These are phyloP conservation scores for Dothidotthia symphoricarpi DNA, from an alignment of 2,329 filamentous ascomycete species.

Conservation along the genomic window DNA sequence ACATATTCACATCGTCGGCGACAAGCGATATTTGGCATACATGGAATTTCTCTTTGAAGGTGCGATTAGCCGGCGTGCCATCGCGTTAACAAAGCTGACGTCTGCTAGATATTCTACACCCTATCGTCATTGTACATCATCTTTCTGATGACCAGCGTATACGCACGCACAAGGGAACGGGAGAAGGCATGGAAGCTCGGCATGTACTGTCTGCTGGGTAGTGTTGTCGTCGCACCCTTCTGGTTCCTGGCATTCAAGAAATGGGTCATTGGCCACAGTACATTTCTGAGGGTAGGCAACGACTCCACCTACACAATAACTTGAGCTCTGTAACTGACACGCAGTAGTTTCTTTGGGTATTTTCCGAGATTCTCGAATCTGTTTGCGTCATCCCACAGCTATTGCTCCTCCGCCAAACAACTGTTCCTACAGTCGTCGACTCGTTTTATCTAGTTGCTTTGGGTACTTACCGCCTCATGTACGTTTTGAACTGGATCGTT, in stretches of 20 bases:
- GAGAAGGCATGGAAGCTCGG: conserved; percentile 95
- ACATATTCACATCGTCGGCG: conserved; percentile 62
- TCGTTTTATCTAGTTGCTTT: conserved; percentile 91
- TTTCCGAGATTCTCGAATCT: conserved; percentile 89
- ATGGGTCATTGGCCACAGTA: conserved; percentile 42
- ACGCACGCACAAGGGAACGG: conserved; percentile 80
- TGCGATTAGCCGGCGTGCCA: conserved; percentile 3
- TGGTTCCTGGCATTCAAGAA: conserved; percentile 66
- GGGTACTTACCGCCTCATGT: conserved; percentile 83
- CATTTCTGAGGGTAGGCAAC: conserved; percentile 43
- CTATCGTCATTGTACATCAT: conserved; percentile 81
- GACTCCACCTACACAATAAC: background rate
- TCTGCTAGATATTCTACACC: conserved; percentile 72
- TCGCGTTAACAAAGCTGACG: conserved; percentile 10
- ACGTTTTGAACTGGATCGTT: conserved; percentile 88
- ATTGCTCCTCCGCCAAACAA: conserved; percentile 88
- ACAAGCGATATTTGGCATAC: conserved; percentile 33
- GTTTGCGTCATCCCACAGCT: conserved; percentile 89
- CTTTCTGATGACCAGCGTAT: conserved; percentile 81
- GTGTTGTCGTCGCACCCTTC: conserved; percentile 68
- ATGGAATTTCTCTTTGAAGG: conserved; percentile 73
- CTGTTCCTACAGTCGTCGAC: conserved; percentile 90
- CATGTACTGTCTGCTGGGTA: conserved; percentile 64
- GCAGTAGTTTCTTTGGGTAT: conserved; percentile 73
- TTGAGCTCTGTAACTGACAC: background rate